phyloP scores from a whole-genome alignment of 1,284 basidiomycete genomes.

The Amylostereum chailletii region DNA sequence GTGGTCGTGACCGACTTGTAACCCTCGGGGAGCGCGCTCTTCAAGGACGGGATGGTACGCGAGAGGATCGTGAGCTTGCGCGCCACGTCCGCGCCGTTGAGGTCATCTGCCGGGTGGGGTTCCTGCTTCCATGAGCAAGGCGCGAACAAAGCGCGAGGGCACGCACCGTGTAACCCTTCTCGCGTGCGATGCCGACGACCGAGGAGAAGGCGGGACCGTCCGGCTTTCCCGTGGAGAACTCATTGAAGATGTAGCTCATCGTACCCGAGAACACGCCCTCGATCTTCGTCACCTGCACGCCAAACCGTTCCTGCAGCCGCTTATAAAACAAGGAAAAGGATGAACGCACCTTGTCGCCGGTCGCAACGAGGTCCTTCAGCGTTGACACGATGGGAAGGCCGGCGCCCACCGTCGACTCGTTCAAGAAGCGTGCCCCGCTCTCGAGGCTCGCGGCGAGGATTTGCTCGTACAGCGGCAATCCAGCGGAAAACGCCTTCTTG shows the following conservation, averaged over 20 bases:
- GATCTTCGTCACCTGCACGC: slow-evolving; percentile 58
- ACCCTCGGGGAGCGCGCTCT: slow-evolving; percentile 51
- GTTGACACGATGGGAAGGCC: slow-evolving; percentile 91
- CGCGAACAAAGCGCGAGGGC: neutral
- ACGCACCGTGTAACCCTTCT: slow-evolving; percentile 88
- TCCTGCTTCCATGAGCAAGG: slow-evolving; percentile 46
- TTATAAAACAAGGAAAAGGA: neutral
- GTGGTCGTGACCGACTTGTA: slow-evolving; percentile 78
- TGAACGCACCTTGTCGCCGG: slow-evolving; percentile 75
- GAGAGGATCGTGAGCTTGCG: slow-evolving; percentile 95
- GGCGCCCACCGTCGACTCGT: slow-evolving; percentile 94
- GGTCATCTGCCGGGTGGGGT: slow-evolving; percentile 94
- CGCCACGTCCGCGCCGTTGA: slow-evolving; percentile 94
- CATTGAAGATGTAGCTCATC: slow-evolving; percentile 98
- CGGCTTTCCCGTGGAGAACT: slow-evolving; percentile 67
- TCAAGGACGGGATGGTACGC: slow-evolving; percentile 57
- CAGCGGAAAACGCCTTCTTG: slow-evolving; percentile 91
- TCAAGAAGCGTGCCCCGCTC: slow-evolving; percentile 67
- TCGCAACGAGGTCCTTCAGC: slow-evolving; percentile 84
- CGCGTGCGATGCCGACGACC: slow-evolving; percentile 83
- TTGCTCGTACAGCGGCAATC: slow-evolving; percentile 61
- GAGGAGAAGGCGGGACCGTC: slow-evolving; percentile 75
- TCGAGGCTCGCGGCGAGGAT: slow-evolving; percentile 52
- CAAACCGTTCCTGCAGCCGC: neutral
- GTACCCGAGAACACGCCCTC: slow-evolving; percentile 92